Percentiles rank a stretch among this genome's conserved stretches.
phyloP scores from a whole-genome alignment of 148 eudicot genomes.

The Rhododendron simsii region DNA sequence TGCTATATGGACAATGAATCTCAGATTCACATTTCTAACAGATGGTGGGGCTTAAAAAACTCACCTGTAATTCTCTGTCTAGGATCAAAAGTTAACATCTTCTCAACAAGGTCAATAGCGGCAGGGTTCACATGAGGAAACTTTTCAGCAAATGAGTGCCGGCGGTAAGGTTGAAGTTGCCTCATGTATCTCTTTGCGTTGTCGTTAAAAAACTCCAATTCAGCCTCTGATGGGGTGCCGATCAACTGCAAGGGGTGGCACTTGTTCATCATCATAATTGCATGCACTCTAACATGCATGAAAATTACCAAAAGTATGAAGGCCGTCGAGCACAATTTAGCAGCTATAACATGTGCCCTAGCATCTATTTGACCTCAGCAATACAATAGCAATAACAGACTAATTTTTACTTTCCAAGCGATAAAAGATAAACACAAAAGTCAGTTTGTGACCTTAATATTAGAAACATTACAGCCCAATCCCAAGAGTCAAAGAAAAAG shows the following conservation, averaged over 20 bases:
- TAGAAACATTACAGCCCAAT: too few relatives aligned
- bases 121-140: slow-evolving; percentile 73
- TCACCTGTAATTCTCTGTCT: slow-evolving; percentile 86
- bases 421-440: too few relatives aligned
- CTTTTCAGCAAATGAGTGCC: slow-evolving; percentile 76
- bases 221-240: slow-evolving; percentile 91
- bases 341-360: too few relatives aligned
- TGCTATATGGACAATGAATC: background rate
- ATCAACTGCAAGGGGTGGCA: slow-evolving; percentile 39
- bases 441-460: too few relatives aligned
- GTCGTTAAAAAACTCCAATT: slow-evolving; percentile 78
- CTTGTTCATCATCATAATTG: too few relatives aligned
- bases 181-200: slow-evolving; percentile 90
- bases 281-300: too few relatives aligned
- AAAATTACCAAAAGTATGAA: background rate
- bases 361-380: too few relatives aligned
- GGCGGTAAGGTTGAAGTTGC: slow-evolving; percentile 66
- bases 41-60: background rate
- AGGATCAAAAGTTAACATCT: slow-evolving; percentile 94
- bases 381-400: too few relatives aligned
- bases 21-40: too few relatives aligned
- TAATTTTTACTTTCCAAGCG: too few relatives aligned
- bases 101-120: slow-evolving; percentile 91
- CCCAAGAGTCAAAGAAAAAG: too few relatives aligned
- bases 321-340: too few relatives aligned